A percentile compares a stretch with the other conserved stretches of the same genome.
phyloP scores from a whole-genome alignment of 2,329 filamentous ascomycete species.

The Elsinoe batatas region DNA sequence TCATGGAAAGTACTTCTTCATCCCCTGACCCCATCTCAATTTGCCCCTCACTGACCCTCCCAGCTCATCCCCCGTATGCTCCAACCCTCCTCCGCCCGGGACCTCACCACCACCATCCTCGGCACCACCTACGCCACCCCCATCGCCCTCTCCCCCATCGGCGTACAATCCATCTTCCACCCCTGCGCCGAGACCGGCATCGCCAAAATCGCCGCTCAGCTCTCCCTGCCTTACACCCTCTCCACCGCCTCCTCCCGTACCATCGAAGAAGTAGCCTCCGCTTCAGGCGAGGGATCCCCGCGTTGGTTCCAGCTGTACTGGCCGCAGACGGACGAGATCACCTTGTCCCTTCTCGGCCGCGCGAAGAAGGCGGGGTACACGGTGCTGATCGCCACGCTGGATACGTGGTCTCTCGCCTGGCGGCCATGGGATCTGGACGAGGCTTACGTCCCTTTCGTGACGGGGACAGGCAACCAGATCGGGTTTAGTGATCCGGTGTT shows the following conservation, averaged over 20 bases:
- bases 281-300: conserved; percentile 40
- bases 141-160: conserved; percentile 56
- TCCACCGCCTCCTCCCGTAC: conserved; percentile 54
- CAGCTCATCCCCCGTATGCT: conserved; percentile 11
- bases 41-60: no score
- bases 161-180: conserved; percentile 60
- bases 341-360: conserved; percentile 50
- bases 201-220: conserved; percentile 50
- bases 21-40: no score
- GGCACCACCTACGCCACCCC: conserved; percentile 29
- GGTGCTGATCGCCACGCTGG: conserved; percentile 61
- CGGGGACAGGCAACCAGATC: conserved; percentile 42
- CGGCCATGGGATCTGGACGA: conserved; percentile 51
- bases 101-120: conserved; percentile 18
- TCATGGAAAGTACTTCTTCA: conserved; percentile 43
- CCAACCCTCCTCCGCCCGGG: conserved; percentile 4
- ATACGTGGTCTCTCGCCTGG: conserved; percentile 62
- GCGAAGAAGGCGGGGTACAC: conserved; percentile 54
- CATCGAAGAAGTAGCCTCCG: conserved; percentile 57
- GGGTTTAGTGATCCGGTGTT: conserved; percentile 62
- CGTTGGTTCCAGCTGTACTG: conserved; percentile 71
- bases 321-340: conserved; percentile 58
- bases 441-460: conserved; percentile 30
- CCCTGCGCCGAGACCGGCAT: conserved; percentile 54
- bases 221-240: conserved; percentile 56